Evolutionary conservation across 2,329 filamentous ascomycete genomes (phyloP).

Genomic region (Diaporthe longicolla): DNA sequence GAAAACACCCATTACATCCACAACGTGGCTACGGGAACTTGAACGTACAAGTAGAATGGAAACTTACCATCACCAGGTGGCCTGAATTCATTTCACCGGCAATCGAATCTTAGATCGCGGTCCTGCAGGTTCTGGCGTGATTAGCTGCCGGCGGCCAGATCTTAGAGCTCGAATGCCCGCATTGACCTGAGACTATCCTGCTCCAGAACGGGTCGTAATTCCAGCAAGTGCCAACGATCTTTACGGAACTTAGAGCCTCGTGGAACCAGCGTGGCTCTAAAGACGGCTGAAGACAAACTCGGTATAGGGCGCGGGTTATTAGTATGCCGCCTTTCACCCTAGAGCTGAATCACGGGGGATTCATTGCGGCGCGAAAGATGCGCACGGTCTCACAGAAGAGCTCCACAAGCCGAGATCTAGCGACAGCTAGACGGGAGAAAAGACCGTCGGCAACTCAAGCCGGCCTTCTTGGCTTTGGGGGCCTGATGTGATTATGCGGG

Average conservation of each 20-base stretch:
- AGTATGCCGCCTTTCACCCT: neutral
- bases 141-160: slow-evolving; percentile 9
- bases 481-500: neutral
- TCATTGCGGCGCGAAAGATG: slow-evolving; percentile 1
- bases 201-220: neutral
- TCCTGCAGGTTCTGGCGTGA: neutral
- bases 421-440: neutral
- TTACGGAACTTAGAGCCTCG: neutral
- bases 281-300: neutral
- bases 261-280: slow-evolving; percentile 1
- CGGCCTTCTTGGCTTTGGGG: neutral
- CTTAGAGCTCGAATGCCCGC: neutral
- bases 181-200: slow-evolving; percentile 19
- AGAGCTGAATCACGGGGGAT: neutral
- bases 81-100: no score
- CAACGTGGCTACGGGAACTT: no score
- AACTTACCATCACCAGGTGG: no score
- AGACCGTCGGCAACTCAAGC: neutral
- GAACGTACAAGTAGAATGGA: no score
- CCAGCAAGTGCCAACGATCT: neutral
- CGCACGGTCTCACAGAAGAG: neutral
- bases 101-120: no score
- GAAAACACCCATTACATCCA: no score
- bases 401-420: neutral
- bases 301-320: neutral